Conservation (phyloP, 1,284 basidiomycete genomes). For the Neolentinus lepideus region DNA sequence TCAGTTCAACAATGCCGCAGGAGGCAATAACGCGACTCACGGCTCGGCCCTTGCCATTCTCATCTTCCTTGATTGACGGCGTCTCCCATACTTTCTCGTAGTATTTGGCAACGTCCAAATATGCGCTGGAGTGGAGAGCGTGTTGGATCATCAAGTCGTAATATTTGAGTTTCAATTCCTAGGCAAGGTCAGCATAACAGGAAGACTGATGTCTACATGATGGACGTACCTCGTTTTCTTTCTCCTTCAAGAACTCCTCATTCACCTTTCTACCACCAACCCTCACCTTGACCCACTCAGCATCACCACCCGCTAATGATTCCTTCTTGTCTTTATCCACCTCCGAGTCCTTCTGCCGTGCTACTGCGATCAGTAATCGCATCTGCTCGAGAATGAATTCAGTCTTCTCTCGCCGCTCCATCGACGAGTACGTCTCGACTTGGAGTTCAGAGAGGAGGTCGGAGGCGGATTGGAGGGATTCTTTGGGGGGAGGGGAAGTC, state of each 20-base stretch:
- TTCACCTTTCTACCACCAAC: conserved; percentile 95
- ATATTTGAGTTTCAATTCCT: conserved; percentile 95
- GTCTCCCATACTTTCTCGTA: conserved; percentile 98
- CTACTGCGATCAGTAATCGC: conserved; percentile 75
- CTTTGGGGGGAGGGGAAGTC: conserved; percentile 40
- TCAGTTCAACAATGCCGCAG: conserved; percentile 3
- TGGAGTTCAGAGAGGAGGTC: conserved; percentile 92
- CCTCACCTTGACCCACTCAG: conserved; percentile 87
- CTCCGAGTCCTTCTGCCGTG: conserved; percentile 60
- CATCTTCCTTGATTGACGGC: conserved; percentile 82
- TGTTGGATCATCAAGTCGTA: conserved; percentile 97
- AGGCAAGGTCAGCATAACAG: conserved; percentile 1
- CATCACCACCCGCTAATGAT: conserved; percentile 60
- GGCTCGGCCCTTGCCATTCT: conserved; percentile 61
- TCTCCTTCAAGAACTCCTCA: conserved; percentile 86
- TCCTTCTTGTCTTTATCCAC: conserved; percentile 43
- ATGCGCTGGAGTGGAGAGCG: conserved; percentile 78
- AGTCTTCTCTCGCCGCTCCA: conserved; percentile 97
- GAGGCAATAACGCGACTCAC: conserved; percentile 37
- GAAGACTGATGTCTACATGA: neutral
- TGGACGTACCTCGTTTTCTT: conserved; percentile 73
- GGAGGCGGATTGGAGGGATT: conserved; percentile 75
- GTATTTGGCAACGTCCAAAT: conserved; percentile 92
- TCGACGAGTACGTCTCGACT: conserved; percentile 98
- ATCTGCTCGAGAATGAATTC: conserved; percentile 99